Evolutionary conservation across 805 yeast species (phyloP), one percentile per base, ranked within the genome.

Genomic region (Cyberlindnera amylophila): DNA sequence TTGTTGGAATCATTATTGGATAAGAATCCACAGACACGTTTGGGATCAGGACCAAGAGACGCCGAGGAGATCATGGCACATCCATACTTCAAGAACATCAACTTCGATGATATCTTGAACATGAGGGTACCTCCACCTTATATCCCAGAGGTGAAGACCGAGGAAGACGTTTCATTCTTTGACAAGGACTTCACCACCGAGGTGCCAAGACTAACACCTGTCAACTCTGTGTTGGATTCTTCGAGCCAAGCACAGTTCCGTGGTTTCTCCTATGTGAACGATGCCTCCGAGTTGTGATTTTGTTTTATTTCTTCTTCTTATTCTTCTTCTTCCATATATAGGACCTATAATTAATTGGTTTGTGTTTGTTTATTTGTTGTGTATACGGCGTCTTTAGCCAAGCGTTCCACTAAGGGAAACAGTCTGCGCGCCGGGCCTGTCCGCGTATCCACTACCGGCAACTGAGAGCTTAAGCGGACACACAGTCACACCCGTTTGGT

Each of bases 181-280:
- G 99, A 93, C 66, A 85, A 82, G 55, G 96, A 89, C 62, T 93
- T 93, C 61, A 93, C 99, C 0, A 79, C 89, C 0, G 97, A 93
- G 58, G 84, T 93, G 28, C 96, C 98, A 28, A 82, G 95, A 38
- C 73, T 91, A 64, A 93, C 99, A 1, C 99, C 99, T 2, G 90
- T 93, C 37, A 91, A 88, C 47, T 83, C 96, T 24, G 81, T 86
- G 6, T 71, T 93, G 57, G 83, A 93, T 12, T 79, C 93, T 2
- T 78, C 82, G 21, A 83, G 85, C 79, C 99, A 93, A 71, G 97
- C 93, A 57, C 95, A 88, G 68, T 93, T 93, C 76, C 80, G 98
- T 55, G 99, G 99, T 4, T 93, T 93, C 67, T 88, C 97, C 2
- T 91, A 89, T 63, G 79, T 85, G 55, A 77, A 84, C 23, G 89